phyloP scores from a whole-genome alignment of 1,284 basidiomycete species.

The Malassezia brasiliensis region DNA sequence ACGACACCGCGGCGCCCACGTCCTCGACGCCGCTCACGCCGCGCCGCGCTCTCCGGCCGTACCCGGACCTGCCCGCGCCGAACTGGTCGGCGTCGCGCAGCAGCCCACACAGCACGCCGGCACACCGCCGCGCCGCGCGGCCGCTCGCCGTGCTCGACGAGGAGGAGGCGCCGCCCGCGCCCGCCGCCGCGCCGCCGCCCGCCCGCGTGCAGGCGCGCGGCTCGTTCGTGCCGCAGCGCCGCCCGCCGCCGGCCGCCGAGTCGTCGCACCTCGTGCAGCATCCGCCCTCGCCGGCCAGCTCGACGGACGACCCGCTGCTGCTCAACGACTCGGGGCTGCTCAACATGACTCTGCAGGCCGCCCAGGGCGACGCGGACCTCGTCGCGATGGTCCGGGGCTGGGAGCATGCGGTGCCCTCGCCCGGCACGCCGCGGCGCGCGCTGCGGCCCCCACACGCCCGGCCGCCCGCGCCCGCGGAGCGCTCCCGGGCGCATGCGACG shows the following conservation, averaged over 20 bases:
- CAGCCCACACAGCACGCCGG: neutral
- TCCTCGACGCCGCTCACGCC: slow-evolving; percentile 14
- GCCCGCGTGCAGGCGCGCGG: neutral
- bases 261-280: neutral
- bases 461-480: too few species aligned
- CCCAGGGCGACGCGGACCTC: slow-evolving; percentile 13
- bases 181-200: neutral
- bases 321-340: slow-evolving; percentile 1
- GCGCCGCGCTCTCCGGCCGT: slow-evolving; percentile 13
- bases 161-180: slow-evolving; percentile 1
- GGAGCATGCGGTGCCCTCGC: slow-evolving; percentile 8
- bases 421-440: neutral
- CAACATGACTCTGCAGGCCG: slow-evolving; percentile 14
- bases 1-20: neutral
- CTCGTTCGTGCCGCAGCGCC: slow-evolving; percentile 9
- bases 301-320: slow-evolving; percentile 17
- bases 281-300: slow-evolving; percentile 16
- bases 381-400: slow-evolving; percentile 15
- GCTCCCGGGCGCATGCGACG: neutral
- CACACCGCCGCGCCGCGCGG: neutral
- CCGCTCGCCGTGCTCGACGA: slow-evolving; percentile 15
- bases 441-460: neutral
- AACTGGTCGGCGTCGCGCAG: slow-evolving; percentile 4
- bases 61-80: slow-evolving; percentile 1
- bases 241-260: neutral